phyloP scores from a whole-genome alignment of 2,329 filamentous ascomycete species.

The Cercospora nicotianae region DNA sequence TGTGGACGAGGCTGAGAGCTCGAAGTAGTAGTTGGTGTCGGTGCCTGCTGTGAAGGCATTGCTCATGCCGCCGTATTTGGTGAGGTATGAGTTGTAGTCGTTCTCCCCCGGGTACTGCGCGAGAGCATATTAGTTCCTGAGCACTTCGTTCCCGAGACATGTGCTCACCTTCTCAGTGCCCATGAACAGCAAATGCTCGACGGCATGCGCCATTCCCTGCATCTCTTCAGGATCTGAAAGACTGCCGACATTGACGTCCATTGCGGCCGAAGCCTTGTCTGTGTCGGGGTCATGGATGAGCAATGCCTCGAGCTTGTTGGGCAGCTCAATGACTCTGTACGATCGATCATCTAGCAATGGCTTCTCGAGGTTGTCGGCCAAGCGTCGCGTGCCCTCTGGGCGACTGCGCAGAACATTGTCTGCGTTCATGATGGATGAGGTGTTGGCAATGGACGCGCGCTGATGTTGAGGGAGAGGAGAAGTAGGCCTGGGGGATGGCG shows the following conservation, averaged over 20 bases:
- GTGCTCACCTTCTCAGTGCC: conserved; percentile 79
- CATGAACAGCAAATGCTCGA: conserved; percentile 98
- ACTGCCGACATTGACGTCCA: conserved; percentile 94
- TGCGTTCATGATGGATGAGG: conserved; percentile 20
- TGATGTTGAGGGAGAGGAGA: neutral
- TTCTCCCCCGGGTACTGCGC: conserved; percentile 84
- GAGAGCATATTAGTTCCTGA: conserved; percentile 21
- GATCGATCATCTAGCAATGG: conserved; percentile 80
- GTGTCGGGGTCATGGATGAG: conserved; percentile 92
- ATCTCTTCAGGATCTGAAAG: conserved; percentile 90
- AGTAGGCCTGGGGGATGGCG: neutral
- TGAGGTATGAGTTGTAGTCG: conserved; percentile 90
- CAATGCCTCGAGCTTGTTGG: conserved; percentile 85
- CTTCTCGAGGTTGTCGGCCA: conserved; percentile 72
- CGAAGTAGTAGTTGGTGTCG: conserved; percentile 97
- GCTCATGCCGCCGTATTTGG: conserved; percentile 83
- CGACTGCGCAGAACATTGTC: conserved; percentile 22
- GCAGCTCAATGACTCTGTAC: conserved; percentile 82
- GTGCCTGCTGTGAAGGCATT: conserved; percentile 94
- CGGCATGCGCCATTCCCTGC: conserved; percentile 92
- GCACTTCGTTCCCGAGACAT: conserved; percentile 2
- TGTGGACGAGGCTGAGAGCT: conserved; percentile 76
- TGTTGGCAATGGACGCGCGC: neutral
- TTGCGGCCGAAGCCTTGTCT: conserved; percentile 92
- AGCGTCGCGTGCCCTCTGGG: conserved; percentile 38